These are phyloP conservation scores for Boehmeria nivea DNA, from an alignment of 306 rosid genomes.

Conservation along the genomic window DNA sequence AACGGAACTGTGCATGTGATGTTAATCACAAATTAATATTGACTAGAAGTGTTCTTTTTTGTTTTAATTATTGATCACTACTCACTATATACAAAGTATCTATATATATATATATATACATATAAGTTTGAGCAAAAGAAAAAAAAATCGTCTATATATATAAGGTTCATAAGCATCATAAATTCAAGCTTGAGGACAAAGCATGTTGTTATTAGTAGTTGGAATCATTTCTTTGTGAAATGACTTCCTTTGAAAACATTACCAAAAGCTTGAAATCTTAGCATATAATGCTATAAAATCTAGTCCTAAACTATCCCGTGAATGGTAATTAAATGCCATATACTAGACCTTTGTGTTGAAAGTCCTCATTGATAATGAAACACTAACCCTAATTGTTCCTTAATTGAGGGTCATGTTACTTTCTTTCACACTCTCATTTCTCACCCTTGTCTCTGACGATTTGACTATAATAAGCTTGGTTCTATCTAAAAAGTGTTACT, in stretches of 20 bases:
- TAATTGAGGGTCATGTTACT: background rate
- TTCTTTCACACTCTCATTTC: background rate
- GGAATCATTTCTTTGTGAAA: background rate
- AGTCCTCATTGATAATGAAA: too few relatives aligned
- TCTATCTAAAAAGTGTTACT: background rate
- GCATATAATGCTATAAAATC: too few relatives aligned
- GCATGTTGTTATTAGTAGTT: background rate
- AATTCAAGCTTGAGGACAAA: background rate
- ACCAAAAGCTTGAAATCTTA: background rate
- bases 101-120: too few relatives aligned
- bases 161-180: background rate
- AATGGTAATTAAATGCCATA: background rate
- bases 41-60: too few relatives aligned
- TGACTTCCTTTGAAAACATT: background rate
- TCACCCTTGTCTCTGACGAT: constrained; percentile 3
- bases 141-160: too few relatives aligned
- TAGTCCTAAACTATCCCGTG: background rate
- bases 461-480: constrained; percentile 3
- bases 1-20: too few relatives aligned
- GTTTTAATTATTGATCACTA: too few relatives aligned
- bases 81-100: too few relatives aligned
- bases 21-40: too few relatives aligned
- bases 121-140: too few relatives aligned
- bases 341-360: background rate
- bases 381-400: background rate